These are phyloP conservation scores for Acacia crassicarpa DNA, from an alignment of 306 rosid species.

Conservation along the genomic window DNA sequence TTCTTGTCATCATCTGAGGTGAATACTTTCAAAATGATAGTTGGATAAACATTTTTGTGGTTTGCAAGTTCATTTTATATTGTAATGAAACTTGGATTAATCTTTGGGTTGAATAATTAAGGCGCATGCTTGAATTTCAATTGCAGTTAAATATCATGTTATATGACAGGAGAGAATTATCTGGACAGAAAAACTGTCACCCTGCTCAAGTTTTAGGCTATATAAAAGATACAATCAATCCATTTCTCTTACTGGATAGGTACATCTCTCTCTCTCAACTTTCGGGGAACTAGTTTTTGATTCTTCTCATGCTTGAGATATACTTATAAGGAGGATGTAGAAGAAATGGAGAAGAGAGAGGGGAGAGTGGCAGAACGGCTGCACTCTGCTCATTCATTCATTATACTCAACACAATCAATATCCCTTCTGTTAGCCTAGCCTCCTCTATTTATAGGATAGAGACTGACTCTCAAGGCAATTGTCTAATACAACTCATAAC, in stretches of 20 bases:
- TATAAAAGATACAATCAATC: slow-evolving; percentile 44
- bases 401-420: too few species aligned
- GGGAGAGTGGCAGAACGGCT: too few species aligned
- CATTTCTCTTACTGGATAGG: slow-evolving; percentile 53
- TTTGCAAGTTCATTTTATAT: slow-evolving; percentile 26
- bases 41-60: slow-evolving; percentile 24
- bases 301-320: slow-evolving; percentile 19
- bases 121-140: slow-evolving; percentile 32
- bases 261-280: slow-evolving; percentile 26
- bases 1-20: slow-evolving; percentile 86
- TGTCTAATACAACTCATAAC: too few species aligned
- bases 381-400: too few species aligned
- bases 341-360: too few species aligned
- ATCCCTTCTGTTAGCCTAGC: too few species aligned
- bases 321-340: too few species aligned
- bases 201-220: slow-evolving; percentile 70
- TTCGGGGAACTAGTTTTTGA: not conserved
- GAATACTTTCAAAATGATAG: slow-evolving; percentile 33
- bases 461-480: too few species aligned
- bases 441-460: too few species aligned
- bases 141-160: slow-evolving; percentile 66
- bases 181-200: slow-evolving; percentile 75
- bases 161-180: slow-evolving; percentile 72
- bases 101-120: not conserved
- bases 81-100: slow-evolving; percentile 1